phyloP scores from a whole-genome alignment of 148 eudicot genomes.

The Mesembryanthemum crystallinum region DNA sequence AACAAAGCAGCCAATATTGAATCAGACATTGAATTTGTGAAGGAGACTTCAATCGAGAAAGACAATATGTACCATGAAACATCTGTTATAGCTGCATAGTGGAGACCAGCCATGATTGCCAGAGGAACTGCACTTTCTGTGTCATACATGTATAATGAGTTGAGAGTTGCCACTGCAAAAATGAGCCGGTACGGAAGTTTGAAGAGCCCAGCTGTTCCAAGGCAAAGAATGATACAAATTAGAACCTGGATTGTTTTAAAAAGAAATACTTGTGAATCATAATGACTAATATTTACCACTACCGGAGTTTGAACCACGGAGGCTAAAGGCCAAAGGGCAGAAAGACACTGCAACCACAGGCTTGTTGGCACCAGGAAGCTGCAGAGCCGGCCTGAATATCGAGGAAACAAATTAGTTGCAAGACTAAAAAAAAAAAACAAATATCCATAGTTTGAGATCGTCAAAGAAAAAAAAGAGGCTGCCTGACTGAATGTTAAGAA shows the following conservation, averaged over 20 bases:
- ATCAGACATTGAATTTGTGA: not conserved
- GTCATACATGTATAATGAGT: constrained; percentile 85
- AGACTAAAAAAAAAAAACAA: not conserved
- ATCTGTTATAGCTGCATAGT: constrained; percentile 95
- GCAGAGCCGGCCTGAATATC: constrained; percentile 73
- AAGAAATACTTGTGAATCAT: not conserved
- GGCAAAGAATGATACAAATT: constrained; percentile 11
- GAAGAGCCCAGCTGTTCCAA: constrained; percentile 53
- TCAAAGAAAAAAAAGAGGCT: not conserved
- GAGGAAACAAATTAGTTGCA: constrained; percentile 14
- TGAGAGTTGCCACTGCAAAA: constrained; percentile 87
- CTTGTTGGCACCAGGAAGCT: constrained; percentile 94
- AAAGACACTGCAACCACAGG: constrained; percentile 93
- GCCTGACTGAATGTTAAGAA: not conserved
- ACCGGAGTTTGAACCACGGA: constrained; percentile 60
- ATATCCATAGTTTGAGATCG: not conserved
- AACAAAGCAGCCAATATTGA: not conserved
- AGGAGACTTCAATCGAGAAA: not conserved
- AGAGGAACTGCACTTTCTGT: constrained; percentile 77
- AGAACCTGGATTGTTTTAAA: not conserved
- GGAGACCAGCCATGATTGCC: constrained; percentile 82
- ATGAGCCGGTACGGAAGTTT: constrained; percentile 91
- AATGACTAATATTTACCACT: constrained; percentile 1
- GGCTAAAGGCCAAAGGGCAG: constrained; percentile 70
- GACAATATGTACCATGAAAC: constrained; percentile 63